phyloP scores from a whole-genome alignment of 176 grass and related monocot genomes.

The Typha latifolia region DNA sequence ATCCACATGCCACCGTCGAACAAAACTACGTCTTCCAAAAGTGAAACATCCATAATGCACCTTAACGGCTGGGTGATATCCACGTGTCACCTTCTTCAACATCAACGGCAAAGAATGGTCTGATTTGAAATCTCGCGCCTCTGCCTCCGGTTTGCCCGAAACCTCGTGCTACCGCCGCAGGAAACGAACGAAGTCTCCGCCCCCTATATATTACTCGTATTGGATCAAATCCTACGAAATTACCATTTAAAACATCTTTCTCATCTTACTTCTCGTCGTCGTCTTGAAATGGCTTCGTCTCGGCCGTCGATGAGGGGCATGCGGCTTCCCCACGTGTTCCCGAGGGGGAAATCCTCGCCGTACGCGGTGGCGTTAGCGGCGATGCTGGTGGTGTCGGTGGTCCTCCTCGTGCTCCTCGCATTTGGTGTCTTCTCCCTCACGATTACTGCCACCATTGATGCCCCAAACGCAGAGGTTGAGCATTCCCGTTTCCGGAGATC shows the following conservation, averaged over 20 bases:
- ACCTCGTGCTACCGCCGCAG: constrained; percentile 18
- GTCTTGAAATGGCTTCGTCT: constrained; percentile 34
- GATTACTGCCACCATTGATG: constrained; percentile 20
- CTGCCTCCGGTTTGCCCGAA: not conserved
- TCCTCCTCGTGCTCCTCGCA: constrained; percentile 67
- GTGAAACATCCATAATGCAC: no score
- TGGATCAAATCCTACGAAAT: not conserved
- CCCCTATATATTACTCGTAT: not conserved
- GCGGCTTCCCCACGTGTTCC: constrained; percentile 48
- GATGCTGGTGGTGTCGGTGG: constrained; percentile 42
- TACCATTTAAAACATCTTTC: not conserved
- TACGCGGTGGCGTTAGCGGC: constrained; percentile 46
- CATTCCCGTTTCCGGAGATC: constrained; percentile 26
- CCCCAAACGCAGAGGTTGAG: constrained; percentile 14
- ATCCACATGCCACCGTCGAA: no score
- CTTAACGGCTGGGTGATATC: no score
- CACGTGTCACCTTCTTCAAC: no score
- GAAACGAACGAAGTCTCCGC: not conserved
- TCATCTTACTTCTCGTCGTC: not conserved
- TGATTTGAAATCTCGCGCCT: not conserved
- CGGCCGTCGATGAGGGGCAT: constrained; percentile 62
- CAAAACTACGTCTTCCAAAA: no score
- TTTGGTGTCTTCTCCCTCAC: constrained; percentile 73
- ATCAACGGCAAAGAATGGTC: no score
- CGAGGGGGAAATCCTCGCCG: constrained; percentile 32